Base-by-base conservation (phyloP, 805 yeast species). In the Barnettozyma pratensis region DNA sequence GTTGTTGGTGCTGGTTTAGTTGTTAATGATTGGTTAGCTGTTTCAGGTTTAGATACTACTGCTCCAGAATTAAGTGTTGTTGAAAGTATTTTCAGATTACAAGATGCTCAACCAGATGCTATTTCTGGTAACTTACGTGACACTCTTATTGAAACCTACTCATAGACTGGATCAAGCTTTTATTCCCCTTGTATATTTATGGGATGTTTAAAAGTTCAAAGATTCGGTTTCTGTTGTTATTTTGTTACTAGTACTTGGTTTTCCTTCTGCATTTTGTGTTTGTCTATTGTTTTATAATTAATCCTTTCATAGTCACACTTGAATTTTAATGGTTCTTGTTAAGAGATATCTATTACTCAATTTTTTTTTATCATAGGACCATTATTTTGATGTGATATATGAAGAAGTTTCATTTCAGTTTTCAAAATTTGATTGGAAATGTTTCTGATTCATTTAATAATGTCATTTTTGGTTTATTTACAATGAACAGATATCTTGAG, bases 1-100 rank as follows among this genome's bases (percentile, higher is more conserved):
- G 97, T 92, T 44, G 96, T 94, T 52, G 99, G 99, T 63, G 98
- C 97, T 42, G 99, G 99, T 59, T 83, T 94, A 83, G 98, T 94
- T 47, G 99, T 91, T 46, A 94, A 94, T 67, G 99, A 94, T 73
- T 94, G 97, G 95, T 75, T 92, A 57, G 95, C 98, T 31, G 98
- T 95, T 39, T 77, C 96, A 42, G 99, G 99, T 56, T 77, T 88
- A 59, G 98, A 94, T 72, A 94, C 99, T 50, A 91, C 99, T 56
- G 98, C 99, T 42, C 97, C 99, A 44, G 99, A 94, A 72, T 76
- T 94, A 64, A 89, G 96, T 60, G 99, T 94, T 51, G 80, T 94
- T 57, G 99, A 95, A 74, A 85, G 96, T 66, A 95, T 94, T 59
- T 95, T 92, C 81, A 85, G 89, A 72, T 76, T 88, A 60, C 95